Conservation (phyloP, 2,329 filamentous ascomycete genomes). For the Immersiporthe knoxdaviesiana region DNA sequence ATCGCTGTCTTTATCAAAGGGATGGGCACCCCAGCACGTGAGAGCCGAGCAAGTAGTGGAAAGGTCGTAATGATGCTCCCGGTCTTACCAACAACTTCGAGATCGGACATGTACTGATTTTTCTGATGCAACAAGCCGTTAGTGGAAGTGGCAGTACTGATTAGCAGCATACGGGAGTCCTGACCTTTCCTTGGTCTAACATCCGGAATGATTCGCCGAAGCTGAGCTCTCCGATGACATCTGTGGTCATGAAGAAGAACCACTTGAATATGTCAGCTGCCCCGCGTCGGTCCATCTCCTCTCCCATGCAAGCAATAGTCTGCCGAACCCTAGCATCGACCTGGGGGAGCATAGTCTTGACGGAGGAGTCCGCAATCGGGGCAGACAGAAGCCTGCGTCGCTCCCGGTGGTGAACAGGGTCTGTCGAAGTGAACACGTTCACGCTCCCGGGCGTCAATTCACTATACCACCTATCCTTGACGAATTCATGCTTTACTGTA, state of each 20-base stretch:
- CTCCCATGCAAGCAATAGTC: constrained; percentile 46
- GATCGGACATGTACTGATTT: constrained; percentile 46
- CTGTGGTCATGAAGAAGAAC: constrained; percentile 57
- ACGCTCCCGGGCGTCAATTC: constrained; percentile 23
- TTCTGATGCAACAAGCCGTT: constrained; percentile 35
- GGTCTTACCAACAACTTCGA: constrained; percentile 37
- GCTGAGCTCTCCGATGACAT: constrained; percentile 55
- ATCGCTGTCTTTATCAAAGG: constrained; percentile 29
- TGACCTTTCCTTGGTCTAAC: constrained; percentile 53
- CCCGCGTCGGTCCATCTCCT: constrained; percentile 44
- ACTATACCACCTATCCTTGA: constrained; percentile 36
- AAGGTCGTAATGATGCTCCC: constrained; percentile 37
- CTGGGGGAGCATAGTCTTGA: constrained; percentile 38
- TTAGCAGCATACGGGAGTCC: constrained; percentile 10
- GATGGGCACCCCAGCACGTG: constrained; percentile 30
- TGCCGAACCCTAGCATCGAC: constrained; percentile 44
- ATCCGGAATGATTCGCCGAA: constrained; percentile 59
- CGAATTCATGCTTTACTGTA: constrained; percentile 36
- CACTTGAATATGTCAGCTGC: constrained; percentile 54
- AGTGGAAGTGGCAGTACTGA: too few relatives aligned
- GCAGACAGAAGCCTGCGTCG: constrained; percentile 48
- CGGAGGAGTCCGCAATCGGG: constrained; percentile 42
- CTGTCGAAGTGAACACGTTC: constrained; percentile 46
- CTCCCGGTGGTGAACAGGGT: constrained; percentile 44
- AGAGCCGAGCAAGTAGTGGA: constrained; percentile 35